Conservation (phyloP, 768 basidiomycete genomes). For the Podaxis sp. region DNA sequence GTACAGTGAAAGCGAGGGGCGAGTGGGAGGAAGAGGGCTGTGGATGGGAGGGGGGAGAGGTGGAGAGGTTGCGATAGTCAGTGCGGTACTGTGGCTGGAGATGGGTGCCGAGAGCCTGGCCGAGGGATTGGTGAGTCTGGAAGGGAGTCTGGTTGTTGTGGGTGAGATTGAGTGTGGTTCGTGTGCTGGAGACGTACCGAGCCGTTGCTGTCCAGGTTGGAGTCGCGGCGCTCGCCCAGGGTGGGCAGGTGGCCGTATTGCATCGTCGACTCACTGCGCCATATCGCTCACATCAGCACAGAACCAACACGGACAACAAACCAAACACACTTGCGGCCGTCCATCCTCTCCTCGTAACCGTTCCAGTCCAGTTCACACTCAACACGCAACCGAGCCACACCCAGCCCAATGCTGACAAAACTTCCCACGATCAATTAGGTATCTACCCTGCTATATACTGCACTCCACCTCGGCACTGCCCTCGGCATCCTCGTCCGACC, state of each 20-base stretch:
- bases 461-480: conserved; percentile 21
- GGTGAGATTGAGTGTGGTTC: conserved; percentile 26
- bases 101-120: conserved; percentile 59
- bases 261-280: conserved; percentile 54
- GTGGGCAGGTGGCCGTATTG: conserved; percentile 56
- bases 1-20: conserved; percentile 37
- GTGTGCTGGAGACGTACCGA: conserved; percentile 44
- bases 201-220: conserved; percentile 54
- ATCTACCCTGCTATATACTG: conserved; percentile 15
- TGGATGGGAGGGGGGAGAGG: conserved; percentile 35
- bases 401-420: conserved; percentile 9
- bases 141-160: conserved; percentile 41
- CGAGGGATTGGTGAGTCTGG: conserved; percentile 56
- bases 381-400: conserved; percentile 21
- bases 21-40: conserved; percentile 33
- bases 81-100: conserved; percentile 26
- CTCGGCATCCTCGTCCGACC: conserved; percentile 35
- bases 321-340: conserved; percentile 18
- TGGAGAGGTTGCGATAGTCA: conserved; percentile 38
- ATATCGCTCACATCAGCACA: conserved; percentile 12
- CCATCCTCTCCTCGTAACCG: conserved; percentile 9
- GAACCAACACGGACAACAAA: conserved; percentile 11
- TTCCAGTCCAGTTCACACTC: conserved; percentile 21
- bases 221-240: conserved; percentile 50
- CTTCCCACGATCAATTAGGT: conserved; percentile 16